These are phyloP conservation scores for Funneliformis geosporum DNA, from an alignment of 192 early-diverging fungal species.

Conservation along the genomic window DNA sequence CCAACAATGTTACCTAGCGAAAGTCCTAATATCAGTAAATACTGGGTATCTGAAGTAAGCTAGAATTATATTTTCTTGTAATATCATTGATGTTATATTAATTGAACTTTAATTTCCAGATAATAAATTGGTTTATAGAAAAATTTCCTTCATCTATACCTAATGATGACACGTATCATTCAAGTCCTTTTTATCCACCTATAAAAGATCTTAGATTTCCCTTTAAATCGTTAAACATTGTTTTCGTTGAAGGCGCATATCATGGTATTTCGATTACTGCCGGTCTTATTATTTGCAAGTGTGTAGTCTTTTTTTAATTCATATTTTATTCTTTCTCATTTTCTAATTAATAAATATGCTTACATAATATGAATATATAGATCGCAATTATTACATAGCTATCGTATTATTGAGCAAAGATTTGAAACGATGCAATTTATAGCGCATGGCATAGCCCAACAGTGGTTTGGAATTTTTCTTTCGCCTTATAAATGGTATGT, in stretches of 20 bases:
- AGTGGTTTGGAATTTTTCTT: constrained; percentile 97
- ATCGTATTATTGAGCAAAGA: constrained; percentile 82
- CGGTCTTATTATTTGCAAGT: constrained; percentile 13
- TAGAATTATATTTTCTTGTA: neutral
- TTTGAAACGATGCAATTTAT: constrained; percentile 79
- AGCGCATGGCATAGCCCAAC: constrained; percentile 71
- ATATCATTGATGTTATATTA: neutral
- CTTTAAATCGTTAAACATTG: constrained; percentile 79
- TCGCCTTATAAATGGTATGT: constrained; percentile 42
- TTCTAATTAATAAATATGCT: neutral
- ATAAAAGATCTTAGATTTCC: constrained; percentile 61
- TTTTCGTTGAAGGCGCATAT: constrained; percentile 82
- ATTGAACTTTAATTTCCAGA: neutral
- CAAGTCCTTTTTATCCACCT: neutral
- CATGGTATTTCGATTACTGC: constrained; percentile 41
- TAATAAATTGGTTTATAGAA: neutral
- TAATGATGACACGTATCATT: neutral
- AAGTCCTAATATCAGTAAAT: neutral
- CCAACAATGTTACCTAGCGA: neutral
- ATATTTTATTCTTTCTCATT: neutral
- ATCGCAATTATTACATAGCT: constrained; percentile 64
- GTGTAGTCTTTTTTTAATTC: constrained; percentile 45
- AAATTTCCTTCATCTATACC: neutral
- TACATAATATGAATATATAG: constrained; percentile 74
- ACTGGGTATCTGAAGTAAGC: neutral